Conservation (phyloP, 2,329 filamentous ascomycete species). For the Hypocrella siamensis region DNA sequence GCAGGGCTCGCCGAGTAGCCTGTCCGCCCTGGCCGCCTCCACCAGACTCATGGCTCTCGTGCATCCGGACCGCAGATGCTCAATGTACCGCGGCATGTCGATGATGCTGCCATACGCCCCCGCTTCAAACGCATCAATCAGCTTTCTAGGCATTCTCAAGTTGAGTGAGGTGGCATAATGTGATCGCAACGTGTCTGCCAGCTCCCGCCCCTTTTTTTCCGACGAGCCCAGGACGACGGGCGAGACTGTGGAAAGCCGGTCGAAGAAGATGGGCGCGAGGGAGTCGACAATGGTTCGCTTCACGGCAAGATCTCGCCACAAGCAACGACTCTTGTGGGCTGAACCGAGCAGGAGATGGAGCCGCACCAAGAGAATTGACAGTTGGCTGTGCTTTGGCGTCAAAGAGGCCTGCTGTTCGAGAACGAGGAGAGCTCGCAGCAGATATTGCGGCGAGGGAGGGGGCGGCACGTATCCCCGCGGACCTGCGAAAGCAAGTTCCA, state of each 20-base stretch:
- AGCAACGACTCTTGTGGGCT: slow-evolving; percentile 25
- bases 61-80: slow-evolving; percentile 30
- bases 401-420: slow-evolving; percentile 32
- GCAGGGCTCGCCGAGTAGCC: slow-evolving; percentile 24
- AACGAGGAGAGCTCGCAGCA: slow-evolving; percentile 33
- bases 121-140: slow-evolving; percentile 31
- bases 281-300: slow-evolving; percentile 44
- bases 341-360: slow-evolving; percentile 36
- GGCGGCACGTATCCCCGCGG: slow-evolving; percentile 1
- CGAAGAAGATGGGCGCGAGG: slow-evolving; percentile 36
- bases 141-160: slow-evolving; percentile 24
- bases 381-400: slow-evolving; percentile 27
- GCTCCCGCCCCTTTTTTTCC: slow-evolving; percentile 16
- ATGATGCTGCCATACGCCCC: slow-evolving; percentile 36
- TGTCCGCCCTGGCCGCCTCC: slow-evolving; percentile 31
- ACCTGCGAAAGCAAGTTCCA: slow-evolving; percentile 12
- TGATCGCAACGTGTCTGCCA: slow-evolving; percentile 25
- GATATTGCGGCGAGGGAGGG: slow-evolving; percentile 11
- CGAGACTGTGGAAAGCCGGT: slow-evolving; percentile 35
- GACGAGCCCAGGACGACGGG: slow-evolving; percentile 21
- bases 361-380: slow-evolving; percentile 34
- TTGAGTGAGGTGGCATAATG: slow-evolving; percentile 32
- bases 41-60: slow-evolving; percentile 35
- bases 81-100: slow-evolving; percentile 27
- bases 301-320: slow-evolving; percentile 36